Evolutionary conservation across 2,329 filamentous ascomycete genomes (phyloP).

Genomic region (Boeremia lycopersici): DNA sequence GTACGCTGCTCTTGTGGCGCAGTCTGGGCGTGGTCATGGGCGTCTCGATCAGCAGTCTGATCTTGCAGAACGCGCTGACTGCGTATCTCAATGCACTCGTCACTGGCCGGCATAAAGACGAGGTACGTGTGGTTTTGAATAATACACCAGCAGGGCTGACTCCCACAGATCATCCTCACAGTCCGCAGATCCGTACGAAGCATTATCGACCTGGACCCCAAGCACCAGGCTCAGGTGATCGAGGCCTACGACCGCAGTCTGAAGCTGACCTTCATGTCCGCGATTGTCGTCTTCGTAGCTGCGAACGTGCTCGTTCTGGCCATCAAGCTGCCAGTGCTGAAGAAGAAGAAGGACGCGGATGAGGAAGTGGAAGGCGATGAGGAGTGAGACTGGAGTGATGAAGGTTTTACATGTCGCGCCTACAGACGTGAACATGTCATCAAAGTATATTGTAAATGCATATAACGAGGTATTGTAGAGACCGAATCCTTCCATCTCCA

Average conservation of each 20-base stretch:
- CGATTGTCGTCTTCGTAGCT: conserved; percentile 55
- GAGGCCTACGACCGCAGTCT: conserved; percentile 48
- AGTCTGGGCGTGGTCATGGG: conserved; percentile 75
- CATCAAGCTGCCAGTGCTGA: conserved; percentile 59
- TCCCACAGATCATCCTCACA: conserved; percentile 49
- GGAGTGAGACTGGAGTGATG: background rate
- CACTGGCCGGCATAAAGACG: conserved; percentile 62
- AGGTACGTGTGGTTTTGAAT: too few relatives aligned
- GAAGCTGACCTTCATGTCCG: conserved; percentile 51
- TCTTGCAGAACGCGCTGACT: conserved; percentile 73
- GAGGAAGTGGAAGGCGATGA: conserved; percentile 1
- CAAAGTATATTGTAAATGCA: background rate
- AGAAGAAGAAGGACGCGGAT: conserved; percentile 22
- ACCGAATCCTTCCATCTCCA: background rate
- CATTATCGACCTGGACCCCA: conserved; percentile 52
- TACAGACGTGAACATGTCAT: too few relatives aligned
- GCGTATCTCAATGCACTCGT: conserved; percentile 65
- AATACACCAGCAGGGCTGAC: conserved; percentile 17
- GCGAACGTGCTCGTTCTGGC: conserved; percentile 58
- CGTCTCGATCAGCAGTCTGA: conserved; percentile 72
- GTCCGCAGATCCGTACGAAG: conserved; percentile 59
- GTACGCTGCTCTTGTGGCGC: conserved; percentile 73
- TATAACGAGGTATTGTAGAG: background rate
- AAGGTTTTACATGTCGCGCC: too few relatives aligned
- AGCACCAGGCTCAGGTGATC: conserved; percentile 55